These are phyloP conservation scores for Macrophomina tecta DNA, from an alignment of 2,329 filamentous ascomycete species.

Conservation along the genomic window DNA sequence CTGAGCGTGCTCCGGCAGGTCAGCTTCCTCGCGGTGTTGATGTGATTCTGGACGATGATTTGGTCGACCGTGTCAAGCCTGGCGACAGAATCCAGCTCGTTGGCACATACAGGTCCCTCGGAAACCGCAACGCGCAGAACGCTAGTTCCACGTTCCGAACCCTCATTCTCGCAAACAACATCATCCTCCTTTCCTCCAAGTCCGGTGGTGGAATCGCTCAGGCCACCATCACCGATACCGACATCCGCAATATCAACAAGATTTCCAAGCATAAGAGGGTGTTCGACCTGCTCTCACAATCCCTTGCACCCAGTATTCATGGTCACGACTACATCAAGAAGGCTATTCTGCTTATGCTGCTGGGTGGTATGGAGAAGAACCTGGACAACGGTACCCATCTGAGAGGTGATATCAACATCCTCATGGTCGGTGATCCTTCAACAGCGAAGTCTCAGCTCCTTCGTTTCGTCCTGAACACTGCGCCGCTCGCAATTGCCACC, in stretches of 20 bases:
- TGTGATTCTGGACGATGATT: slow-evolving; percentile 93
- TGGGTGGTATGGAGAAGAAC: slow-evolving; percentile 98
- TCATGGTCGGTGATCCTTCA: slow-evolving; percentile 98
- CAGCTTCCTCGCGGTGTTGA: slow-evolving; percentile 95
- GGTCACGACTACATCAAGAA: slow-evolving; percentile 98
- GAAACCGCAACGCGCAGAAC: slow-evolving; percentile 89
- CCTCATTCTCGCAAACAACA: slow-evolving; percentile 89
- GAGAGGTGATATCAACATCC: slow-evolving; percentile 97
- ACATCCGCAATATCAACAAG: slow-evolving; percentile 99
- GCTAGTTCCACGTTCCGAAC: slow-evolving; percentile 96
- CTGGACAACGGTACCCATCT: slow-evolving; percentile 97
- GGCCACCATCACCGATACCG: slow-evolving; percentile 90
- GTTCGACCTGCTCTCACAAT: slow-evolving; percentile 91
- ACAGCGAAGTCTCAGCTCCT: slow-evolving; percentile 98
- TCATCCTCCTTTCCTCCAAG: slow-evolving; percentile 93
- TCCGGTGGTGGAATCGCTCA: slow-evolving; percentile 93
- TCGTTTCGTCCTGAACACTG: slow-evolving; percentile 95
- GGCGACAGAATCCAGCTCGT: slow-evolving; percentile 96
- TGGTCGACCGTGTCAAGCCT: slow-evolving; percentile 93
- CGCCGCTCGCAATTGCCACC: slow-evolving; percentile 93
- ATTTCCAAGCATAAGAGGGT: slow-evolving; percentile 92
- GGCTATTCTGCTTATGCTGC: slow-evolving; percentile 91
- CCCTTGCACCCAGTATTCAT: slow-evolving; percentile 93
- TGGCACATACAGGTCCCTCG: slow-evolving; percentile 92
- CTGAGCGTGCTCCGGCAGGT: slow-evolving; percentile 90